These are phyloP conservation scores for Candida arabinofermentans DNA, from an alignment of 805 yeast genomes.

Conservation along the genomic window DNA sequence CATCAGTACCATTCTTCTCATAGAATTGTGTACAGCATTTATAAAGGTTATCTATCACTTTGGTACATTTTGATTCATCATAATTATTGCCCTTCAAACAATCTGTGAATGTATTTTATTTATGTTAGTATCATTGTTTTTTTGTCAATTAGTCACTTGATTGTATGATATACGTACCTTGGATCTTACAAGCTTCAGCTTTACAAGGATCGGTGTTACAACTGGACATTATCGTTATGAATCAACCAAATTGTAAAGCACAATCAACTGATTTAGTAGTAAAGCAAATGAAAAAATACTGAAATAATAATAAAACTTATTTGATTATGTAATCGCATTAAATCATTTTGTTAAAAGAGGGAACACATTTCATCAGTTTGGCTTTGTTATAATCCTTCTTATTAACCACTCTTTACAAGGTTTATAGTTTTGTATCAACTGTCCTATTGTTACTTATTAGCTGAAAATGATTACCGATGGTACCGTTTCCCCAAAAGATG, in stretches of 20 bases:
- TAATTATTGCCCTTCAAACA: constrained; percentile 61
- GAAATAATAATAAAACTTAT: background rate
- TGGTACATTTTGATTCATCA: constrained; percentile 72
- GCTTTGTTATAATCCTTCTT: no score
- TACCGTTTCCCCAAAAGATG: background rate
- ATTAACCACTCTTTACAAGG: no score
- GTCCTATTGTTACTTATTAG: background rate
- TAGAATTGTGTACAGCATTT: constrained; percentile 72
- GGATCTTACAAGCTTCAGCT: constrained; percentile 78
- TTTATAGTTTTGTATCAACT: no score
- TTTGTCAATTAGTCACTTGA: no score
- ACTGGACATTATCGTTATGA: constrained; percentile 1
- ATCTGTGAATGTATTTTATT: constrained; percentile 31
- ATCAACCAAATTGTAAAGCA: no score
- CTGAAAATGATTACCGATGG: background rate
- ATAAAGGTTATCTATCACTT: constrained; percentile 65
- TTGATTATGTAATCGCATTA: background rate
- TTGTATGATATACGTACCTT: constrained; percentile 39
- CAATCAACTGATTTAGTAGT: no score
- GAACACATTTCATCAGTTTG: no score
- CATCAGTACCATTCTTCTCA: constrained; percentile 50
- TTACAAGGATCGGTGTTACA: constrained; percentile 53
- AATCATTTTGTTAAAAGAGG: background rate
- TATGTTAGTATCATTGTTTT: background rate
- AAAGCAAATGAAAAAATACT: no score